Percentiles rank a stretch among this genome's conserved stretches.
These are phyloP conservation scores for Massarina eburnea DNA, from an alignment of 2,329 filamentous ascomycete species.

Conservation along the genomic window DNA sequence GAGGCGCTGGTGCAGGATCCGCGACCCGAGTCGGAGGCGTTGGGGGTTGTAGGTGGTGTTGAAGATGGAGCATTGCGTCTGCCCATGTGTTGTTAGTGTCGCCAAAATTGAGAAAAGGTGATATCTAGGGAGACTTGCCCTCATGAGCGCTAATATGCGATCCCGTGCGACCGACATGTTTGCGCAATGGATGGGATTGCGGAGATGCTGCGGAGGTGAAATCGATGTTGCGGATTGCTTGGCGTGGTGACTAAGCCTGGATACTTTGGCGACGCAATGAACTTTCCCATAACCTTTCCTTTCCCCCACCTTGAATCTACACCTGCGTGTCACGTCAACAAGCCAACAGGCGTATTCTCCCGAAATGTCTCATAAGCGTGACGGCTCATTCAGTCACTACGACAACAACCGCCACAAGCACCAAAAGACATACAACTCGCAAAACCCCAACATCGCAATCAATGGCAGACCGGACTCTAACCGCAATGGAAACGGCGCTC, in stretches of 20 bases:
- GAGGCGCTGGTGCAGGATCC: constrained; percentile 84
- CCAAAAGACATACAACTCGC: constrained; percentile 2
- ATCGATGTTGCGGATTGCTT: constrained; percentile 12
- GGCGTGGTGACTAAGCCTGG: constrained; percentile 8
- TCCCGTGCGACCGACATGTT: constrained; percentile 56
- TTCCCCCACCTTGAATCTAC: neutral
- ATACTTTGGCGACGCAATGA: neutral
- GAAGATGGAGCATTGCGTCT: constrained; percentile 93
- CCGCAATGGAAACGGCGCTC: constrained; percentile 1
- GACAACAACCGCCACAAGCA: constrained; percentile 19
- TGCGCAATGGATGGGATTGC: constrained; percentile 8
- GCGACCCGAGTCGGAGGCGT: constrained; percentile 80
- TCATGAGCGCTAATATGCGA: constrained; percentile 70
- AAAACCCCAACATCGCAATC: constrained; percentile 1
- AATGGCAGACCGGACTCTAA: neutral
- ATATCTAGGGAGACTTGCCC: constrained; percentile 60
- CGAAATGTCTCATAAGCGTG: constrained; percentile 26
- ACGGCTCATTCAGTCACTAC: constrained; percentile 23
- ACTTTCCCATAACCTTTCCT: too few relatives aligned
- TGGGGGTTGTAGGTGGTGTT: constrained; percentile 88
- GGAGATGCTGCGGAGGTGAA: constrained; percentile 13
- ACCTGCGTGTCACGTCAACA: neutral
- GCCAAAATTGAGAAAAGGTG: neutral
- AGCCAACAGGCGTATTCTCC: neutral
- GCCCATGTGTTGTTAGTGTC: constrained; percentile 11